Conservation (phyloP, 495 filamentous ascomycete genomes). For the Penicillium desertorum region DNA sequence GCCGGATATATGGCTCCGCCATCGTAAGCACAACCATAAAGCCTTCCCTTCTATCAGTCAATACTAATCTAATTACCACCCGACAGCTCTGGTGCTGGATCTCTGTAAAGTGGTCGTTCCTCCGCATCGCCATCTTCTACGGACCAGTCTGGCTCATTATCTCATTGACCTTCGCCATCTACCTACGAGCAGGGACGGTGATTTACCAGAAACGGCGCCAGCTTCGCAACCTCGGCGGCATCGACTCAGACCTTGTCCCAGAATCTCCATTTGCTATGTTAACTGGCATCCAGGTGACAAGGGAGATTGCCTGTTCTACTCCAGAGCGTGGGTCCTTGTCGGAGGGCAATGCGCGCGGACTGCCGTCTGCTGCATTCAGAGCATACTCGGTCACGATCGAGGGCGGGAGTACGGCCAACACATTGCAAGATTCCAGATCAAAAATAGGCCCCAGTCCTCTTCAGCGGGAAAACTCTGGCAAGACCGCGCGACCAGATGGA, state of each 20-base stretch:
- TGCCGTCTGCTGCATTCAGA: slow-evolving; percentile 14
- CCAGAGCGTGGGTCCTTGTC: slow-evolving; percentile 17
- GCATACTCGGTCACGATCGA: slow-evolving; percentile 44
- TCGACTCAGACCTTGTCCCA: slow-evolving; percentile 37
- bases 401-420: slow-evolving; percentile 21
- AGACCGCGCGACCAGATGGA: slow-evolving; percentile 12
- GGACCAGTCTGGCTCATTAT: slow-evolving; percentile 83
- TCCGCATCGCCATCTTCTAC: slow-evolving; percentile 78
- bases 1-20: slow-evolving; percentile 72
- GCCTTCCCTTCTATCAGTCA: neutral
- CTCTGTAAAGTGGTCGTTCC: slow-evolving; percentile 61
- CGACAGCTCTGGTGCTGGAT: slow-evolving; percentile 82
- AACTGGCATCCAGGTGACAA: slow-evolving; percentile 55
- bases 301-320: slow-evolving; percentile 31
- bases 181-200: slow-evolving; percentile 66
- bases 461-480: slow-evolving; percentile 9
- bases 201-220: slow-evolving; percentile 59
- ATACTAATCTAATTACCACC: neutral
- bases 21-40: slow-evolving; percentile 40
- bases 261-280: slow-evolving; percentile 57
- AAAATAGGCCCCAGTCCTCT: slow-evolving; percentile 3
- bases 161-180: slow-evolving; percentile 67
- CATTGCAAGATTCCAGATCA: neutral
- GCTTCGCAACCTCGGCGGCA: slow-evolving; percentile 40
- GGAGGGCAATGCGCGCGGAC: neutral